These are phyloP conservation scores for Fusarium sublunatum DNA, from an alignment of 2,329 filamentous ascomycete species.

Conservation along the genomic window DNA sequence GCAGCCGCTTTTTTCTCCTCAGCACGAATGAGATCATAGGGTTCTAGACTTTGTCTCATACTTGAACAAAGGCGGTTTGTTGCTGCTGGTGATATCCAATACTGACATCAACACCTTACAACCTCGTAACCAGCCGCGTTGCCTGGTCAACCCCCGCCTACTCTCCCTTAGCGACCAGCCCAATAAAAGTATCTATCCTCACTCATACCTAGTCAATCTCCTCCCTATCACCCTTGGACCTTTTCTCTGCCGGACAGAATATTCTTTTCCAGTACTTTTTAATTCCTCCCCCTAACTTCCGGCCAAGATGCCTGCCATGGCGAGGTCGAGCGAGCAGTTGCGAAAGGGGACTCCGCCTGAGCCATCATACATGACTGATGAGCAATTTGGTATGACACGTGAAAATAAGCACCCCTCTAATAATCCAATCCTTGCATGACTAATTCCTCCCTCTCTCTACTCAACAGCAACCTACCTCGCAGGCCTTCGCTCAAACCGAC, in stretches of 20 bases:
- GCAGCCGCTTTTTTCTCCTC: background rate
- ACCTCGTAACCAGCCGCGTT: slow-evolving; percentile 32
- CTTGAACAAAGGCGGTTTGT: slow-evolving; percentile 29
- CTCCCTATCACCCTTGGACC: slow-evolving; percentile 10
- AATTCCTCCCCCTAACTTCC: slow-evolving; percentile 26
- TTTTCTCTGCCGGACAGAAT: slow-evolving; percentile 34
- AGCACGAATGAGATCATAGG: slow-evolving; percentile 23
- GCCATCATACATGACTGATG: slow-evolving; percentile 72
- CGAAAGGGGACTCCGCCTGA: slow-evolving; percentile 71
- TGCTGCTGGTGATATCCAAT: slow-evolving; percentile 37
- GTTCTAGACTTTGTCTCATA: slow-evolving; percentile 12
- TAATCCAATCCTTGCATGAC: slow-evolving; percentile 9
- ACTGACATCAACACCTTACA: slow-evolving; percentile 34
- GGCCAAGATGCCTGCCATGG: slow-evolving; percentile 49
- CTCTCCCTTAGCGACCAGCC: slow-evolving; percentile 29
- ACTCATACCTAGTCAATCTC: slow-evolving; percentile 20
- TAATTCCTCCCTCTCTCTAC: slow-evolving; percentile 33
- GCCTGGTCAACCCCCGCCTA: slow-evolving; percentile 45
- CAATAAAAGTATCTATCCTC: slow-evolving; percentile 31
- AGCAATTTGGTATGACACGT: slow-evolving; percentile 69
- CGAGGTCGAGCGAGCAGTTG: slow-evolving; percentile 51
- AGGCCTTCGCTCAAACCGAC: slow-evolving; percentile 75
- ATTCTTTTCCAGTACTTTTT: slow-evolving; percentile 30
- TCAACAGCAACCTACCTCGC: slow-evolving; percentile 74
- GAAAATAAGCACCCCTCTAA: slow-evolving; percentile 16